Evolutionary conservation across 345 rosid genomes (phyloP).

Genomic region (Murraya paniculata): DNA sequence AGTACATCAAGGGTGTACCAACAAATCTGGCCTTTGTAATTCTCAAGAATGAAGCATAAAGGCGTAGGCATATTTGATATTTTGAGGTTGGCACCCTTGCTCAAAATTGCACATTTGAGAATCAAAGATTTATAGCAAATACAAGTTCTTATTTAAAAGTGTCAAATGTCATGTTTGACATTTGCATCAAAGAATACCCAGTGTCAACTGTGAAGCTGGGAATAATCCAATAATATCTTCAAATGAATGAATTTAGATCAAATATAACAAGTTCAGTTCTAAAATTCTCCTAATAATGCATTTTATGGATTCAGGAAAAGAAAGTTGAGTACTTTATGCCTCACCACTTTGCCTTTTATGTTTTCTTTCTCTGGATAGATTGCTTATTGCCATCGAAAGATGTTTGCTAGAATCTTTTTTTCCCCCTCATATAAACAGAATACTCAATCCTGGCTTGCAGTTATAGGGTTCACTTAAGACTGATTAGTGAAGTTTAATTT

Average conservation of each 20-base stretch:
- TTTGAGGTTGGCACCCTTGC: not conserved
- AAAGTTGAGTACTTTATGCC: not conserved
- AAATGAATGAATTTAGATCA: not conserved
- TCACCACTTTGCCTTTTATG: not conserved
- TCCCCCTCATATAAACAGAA: not conserved
- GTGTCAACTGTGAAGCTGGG: not conserved
- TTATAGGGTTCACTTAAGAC: not conserved
- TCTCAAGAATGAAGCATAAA: not conserved
- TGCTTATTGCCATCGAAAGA: not conserved
- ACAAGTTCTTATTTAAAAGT: not conserved
- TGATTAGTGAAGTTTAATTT: not conserved
- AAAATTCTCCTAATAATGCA: not conserved
- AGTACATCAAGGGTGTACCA: not conserved
- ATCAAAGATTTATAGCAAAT: not conserved
- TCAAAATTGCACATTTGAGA: not conserved
- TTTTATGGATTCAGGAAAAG: not conserved
- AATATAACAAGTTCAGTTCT: not conserved
- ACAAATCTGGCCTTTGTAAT: not conserved
- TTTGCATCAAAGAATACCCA: not conserved
- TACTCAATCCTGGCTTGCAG: not conserved
- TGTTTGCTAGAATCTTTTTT: not conserved
- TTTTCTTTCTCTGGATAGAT: not conserved
- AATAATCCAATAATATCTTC: not conserved
- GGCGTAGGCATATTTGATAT: not conserved
- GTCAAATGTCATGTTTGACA: not conserved